Evolutionary conservation across 2,329 filamentous ascomycete genomes (phyloP).

Genomic region (Talaromyces marneffei): DNA sequence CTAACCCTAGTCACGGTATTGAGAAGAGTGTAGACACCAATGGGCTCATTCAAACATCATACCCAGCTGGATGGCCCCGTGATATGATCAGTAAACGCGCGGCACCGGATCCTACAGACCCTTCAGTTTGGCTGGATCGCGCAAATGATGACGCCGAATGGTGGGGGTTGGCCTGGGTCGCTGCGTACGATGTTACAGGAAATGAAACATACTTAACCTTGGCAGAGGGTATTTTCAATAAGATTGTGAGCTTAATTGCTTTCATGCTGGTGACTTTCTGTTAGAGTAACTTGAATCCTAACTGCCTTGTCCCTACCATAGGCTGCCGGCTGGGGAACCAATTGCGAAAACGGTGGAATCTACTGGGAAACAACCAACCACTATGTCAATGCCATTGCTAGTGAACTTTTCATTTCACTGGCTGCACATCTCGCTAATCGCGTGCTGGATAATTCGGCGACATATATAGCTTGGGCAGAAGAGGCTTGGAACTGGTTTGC

Average conservation of each 20-base stretch:
- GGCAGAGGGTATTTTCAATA: conserved; percentile 46
- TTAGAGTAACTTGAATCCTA: background rate
- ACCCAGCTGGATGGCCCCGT: conserved; percentile 2
- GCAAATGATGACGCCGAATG: conserved; percentile 50
- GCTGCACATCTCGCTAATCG: conserved; percentile 54
- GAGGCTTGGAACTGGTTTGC: conserved; percentile 50
- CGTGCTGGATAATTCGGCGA: conserved; percentile 25
- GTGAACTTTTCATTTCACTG: conserved; percentile 51
- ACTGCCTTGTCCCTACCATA: background rate
- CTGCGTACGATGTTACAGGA: conserved; percentile 49
- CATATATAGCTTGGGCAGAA: conserved; percentile 44
- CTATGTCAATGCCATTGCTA: conserved; percentile 51
- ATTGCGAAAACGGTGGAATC: conserved; percentile 42
- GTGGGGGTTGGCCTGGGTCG: conserved; percentile 52
- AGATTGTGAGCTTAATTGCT: conserved; percentile 29
- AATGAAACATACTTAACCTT: conserved; percentile 42
- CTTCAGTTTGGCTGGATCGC: conserved; percentile 6
- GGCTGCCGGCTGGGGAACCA: conserved; percentile 35
- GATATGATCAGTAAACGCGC: background rate
- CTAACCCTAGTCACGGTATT: conserved; percentile 1
- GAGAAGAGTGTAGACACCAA: background rate
- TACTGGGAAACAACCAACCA: conserved; percentile 44
- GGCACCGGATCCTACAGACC: background rate
- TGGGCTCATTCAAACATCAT: background rate
- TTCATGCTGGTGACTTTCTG: background rate